These are phyloP conservation scores for Lachnellula arida DNA, from an alignment of 2,329 filamentous ascomycete species.

Conservation along the genomic window DNA sequence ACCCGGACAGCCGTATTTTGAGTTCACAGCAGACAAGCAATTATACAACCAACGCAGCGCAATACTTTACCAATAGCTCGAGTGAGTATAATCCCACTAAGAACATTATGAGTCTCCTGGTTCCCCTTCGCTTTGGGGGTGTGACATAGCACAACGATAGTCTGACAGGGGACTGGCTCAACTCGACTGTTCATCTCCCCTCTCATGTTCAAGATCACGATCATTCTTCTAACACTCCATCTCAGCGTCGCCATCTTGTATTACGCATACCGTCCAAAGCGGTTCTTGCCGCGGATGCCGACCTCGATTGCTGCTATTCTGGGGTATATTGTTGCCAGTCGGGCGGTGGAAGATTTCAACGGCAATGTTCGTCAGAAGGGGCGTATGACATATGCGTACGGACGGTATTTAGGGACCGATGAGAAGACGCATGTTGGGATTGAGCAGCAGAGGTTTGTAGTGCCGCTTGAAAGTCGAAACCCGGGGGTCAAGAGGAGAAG, in stretches of 20 bases:
- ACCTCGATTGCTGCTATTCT: conserved; percentile 45
- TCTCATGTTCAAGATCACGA: conserved; percentile 41
- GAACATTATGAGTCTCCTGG: conserved; percentile 1
- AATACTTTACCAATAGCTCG: conserved; percentile 5
- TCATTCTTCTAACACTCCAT: conserved; percentile 41
- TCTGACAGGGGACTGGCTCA: conserved; percentile 41
- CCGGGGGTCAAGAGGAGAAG: conserved; percentile 12
- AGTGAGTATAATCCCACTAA: not conserved
- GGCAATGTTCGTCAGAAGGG: not conserved
- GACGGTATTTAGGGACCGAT: conserved; percentile 45
- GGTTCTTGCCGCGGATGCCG: conserved; percentile 47
- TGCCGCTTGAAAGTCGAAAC: conserved; percentile 24
- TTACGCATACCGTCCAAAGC: conserved; percentile 38
- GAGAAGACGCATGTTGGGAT: conserved; percentile 46
- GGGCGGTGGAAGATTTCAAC: conserved; percentile 35
- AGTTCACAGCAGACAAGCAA: conserved; percentile 7
- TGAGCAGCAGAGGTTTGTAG: conserved; percentile 44
- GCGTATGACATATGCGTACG: conserved; percentile 37
- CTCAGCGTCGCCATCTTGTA: conserved; percentile 38
- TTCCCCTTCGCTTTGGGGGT: conserved; percentile 18
- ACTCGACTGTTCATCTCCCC: conserved; percentile 47
- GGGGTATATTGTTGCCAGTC: conserved; percentile 44
- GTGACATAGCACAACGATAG: conserved; percentile 43
- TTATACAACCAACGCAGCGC: not conserved
- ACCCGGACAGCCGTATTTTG: conserved; percentile 30